Base-by-base conservation (phyloP, 192 early-diverging fungal genomes). In the Backusella morwellensis region DNA sequence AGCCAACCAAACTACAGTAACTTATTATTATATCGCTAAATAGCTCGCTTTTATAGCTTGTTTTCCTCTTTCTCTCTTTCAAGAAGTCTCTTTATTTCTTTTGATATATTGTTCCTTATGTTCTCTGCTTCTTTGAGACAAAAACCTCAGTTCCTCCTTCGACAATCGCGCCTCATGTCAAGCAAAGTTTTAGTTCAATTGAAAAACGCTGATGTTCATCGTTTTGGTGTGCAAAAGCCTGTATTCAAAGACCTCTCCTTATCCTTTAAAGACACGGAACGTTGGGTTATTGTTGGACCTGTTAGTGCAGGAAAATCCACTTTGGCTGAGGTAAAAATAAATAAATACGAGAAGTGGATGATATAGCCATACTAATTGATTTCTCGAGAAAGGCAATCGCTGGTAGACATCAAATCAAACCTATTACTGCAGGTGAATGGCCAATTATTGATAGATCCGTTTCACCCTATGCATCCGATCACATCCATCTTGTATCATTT, bases 291-390 rank as follows among this genome's bases (percentile, higher is more conserved):
- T 68, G 75, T 76, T 36, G 81, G 81, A 23, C 74, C 77, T 41
- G 83, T 87, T 17, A 84, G 75, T 52, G 77, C 79, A 21, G 88
- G 88, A 9, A 88, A 88, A 72, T 80, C 85, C 8, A 88, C 86
- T 35, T 71, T 89, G 23, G 83, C 79, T 9, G 81, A 87, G 68
- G 82, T 83, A 68, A 19, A 47, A 17, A 41, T 6, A 54, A 29
- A 23, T 1, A 66, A 32, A 21, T 23, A 75, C 34, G 63, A 66
- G 17, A 42, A 42, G 38, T 14, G 21, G 1, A 11, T 41, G 21
- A 71, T 29, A 26, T 29, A 26, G n/a, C 0, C 21, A 54, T 54
- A 63, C 3, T 23, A 29, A 63, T n/a, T 29, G 0, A 8, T 21
- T 71, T 7, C 8, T 73, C 12, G 15, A 50, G 1, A 2, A 11